Percentiles rank a stretch among this genome's conserved stretches.
Evolutionary conservation across 768 basidiomycete species (phyloP).

Genomic region (Pleurotus cornucopiae): DNA sequence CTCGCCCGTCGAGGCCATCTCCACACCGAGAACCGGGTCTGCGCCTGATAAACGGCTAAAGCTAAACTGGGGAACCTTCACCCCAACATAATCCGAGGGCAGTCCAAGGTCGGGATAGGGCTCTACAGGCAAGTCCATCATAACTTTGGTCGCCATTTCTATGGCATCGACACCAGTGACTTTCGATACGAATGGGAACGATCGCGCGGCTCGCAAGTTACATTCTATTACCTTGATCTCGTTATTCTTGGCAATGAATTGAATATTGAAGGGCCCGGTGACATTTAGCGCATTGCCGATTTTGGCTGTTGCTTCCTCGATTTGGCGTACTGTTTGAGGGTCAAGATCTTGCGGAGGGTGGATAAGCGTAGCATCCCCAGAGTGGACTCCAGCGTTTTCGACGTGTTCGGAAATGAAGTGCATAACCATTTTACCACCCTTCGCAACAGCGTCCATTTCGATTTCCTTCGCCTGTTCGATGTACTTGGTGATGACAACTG

Average conservation of each 20-base stretch:
- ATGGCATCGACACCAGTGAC: constrained; percentile 97
- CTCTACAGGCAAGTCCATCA: constrained; percentile 87
- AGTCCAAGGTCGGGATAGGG: constrained; percentile 87
- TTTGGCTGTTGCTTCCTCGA: constrained; percentile 95
- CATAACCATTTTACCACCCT: constrained; percentile 98
- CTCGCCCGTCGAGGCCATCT: constrained; percentile 99
- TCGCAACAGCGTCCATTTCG: constrained; percentile 98
- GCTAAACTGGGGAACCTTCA: constrained; percentile 99
- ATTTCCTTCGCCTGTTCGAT: constrained; percentile 99
- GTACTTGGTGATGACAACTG: constrained; percentile 98
- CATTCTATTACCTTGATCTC: constrained; percentile 99
- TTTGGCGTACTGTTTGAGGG: constrained; percentile 92
- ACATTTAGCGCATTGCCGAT: constrained; percentile 98
- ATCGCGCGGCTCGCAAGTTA: constrained; percentile 94
- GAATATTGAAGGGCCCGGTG: constrained; percentile 98
- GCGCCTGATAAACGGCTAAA: constrained; percentile 96
- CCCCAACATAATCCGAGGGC: constrained; percentile 92
- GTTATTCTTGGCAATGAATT: constrained; percentile 99
- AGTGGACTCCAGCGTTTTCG: constrained; percentile 98
- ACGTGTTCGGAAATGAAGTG: constrained; percentile 99
- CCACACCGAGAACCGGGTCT: constrained; percentile 95
- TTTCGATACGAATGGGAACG: constrained; percentile 99
- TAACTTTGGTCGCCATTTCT: constrained; percentile 98
- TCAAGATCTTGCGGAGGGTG: constrained; percentile 98
- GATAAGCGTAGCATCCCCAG: constrained; percentile 96